Base-by-base conservation (phyloP, 768 basidiomycete species). In the Boletus edulis region DNA sequence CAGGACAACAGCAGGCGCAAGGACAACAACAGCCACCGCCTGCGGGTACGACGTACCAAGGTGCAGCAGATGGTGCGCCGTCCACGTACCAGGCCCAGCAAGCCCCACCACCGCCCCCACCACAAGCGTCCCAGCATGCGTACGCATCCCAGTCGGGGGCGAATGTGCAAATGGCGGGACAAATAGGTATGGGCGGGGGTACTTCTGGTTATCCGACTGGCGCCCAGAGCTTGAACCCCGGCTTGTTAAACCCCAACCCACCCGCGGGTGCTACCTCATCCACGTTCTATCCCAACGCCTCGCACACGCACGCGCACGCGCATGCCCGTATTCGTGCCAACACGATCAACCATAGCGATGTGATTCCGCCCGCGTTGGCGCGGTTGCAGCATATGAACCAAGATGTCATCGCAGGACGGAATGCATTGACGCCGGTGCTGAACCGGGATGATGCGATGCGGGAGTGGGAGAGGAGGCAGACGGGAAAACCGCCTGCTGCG, bases 361-460 rank as follows among this genome's bases (percentile, higher is more conserved):
- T 83, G 50, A 84, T 99, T n/a, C 97, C 97, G 29, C 92, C 96
- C 20, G 95, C 96, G 39, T 78, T 99, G 24, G 94, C 93, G 22
- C 81, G 92, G 34, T 72, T 95, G 58, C 88, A 91, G 51, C 91
- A 93, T 29, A 92, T 93, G 88, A 90, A 89, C 57, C 85, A 88
- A 72, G 89, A 88, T 70, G 84, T 85, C 64, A 87, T 86, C 60
- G 82, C 76, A 47, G 67, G 67, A 3, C 79, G 92, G 51, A 91
- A 92, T 62, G 89, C 91, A 20, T 70, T 97, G 70, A 97, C 94
- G 14, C 96, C 96, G 3, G 94, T 97, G 31, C 73, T 98, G 60
- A 95, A 96, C 63, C 81, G 96, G 49, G 96, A 98, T 61, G 96
- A 99, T 59, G 89, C 91, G 42, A 89, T 93, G 78, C 83, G 88